Base-by-base conservation (phyloP, 2,329 filamentous ascomycete genomes). In the Trichoderma polysporum region DNA sequence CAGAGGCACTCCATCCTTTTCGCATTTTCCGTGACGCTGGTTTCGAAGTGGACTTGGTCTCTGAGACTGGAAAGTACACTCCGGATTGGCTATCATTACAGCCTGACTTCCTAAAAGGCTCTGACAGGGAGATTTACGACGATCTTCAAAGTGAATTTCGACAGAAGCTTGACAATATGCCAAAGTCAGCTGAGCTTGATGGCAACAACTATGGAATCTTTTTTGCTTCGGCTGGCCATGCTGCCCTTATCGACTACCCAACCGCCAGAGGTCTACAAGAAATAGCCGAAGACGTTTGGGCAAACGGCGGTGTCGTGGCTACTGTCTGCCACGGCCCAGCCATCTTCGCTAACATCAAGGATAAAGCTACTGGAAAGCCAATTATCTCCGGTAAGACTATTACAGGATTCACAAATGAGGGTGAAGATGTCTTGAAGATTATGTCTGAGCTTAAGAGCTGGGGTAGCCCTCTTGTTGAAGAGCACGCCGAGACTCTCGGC, bases 201-300 rank as follows among this genome's bases (percentile, higher is more conserved):
- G 39, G 56, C 12, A 59, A 47, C 13, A 59, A 33, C 39, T 59
- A 59, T 7, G 27, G 56, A n/a, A 47, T 59, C 5, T 59, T 59
- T 13, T 59, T 59, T 10, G 56, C 56, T 33, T 59, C 56, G 25
- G 56, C 56, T 39, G 56, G 56, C 7, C 56, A 59, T 17, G 39
- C 56, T 15, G 56, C 56, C 5, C 39, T 49, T 8, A 59, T 59
- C 19, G 56, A 59, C 39, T 59, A 59, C 56, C 56, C 56, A 25
- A 49, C 56, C 33, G 56, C 56, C 31, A 49, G 25, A 22, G 56
- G 56, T 1, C n/a, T 59, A 29, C 56, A 59, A 3, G 47, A 47
- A 22, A 49, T 59, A 5, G 56, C 56, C 27, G 56, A 59, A 45
- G 56, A 33, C 13, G 19, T 59, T 10, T 59, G 56, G 56, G 56